phyloP scores from a whole-genome alignment of 2,329 filamentous ascomycete genomes.

The Clonostachys rhizophaga region DNA sequence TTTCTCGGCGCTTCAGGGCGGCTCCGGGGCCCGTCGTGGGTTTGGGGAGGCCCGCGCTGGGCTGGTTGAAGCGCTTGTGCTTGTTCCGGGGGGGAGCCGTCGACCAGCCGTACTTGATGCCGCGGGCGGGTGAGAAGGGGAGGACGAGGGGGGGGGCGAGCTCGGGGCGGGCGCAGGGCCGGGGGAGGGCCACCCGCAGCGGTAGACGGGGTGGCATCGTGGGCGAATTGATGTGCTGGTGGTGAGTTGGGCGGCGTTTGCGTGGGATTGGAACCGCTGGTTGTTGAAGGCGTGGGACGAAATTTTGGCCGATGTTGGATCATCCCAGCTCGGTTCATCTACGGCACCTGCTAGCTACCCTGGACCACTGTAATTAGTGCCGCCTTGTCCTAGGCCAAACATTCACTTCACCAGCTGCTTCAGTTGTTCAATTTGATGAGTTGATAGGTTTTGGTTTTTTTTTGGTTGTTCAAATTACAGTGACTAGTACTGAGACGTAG shows the following conservation, averaged over 20 bases:
- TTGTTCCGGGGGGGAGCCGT: slow-evolving; percentile 47
- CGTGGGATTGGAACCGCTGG: slow-evolving; percentile 4
- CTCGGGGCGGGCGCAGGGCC: slow-evolving; percentile 22
- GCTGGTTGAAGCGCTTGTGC: slow-evolving; percentile 58
- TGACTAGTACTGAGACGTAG: too few relatives aligned
- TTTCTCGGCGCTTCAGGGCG: slow-evolving; percentile 52
- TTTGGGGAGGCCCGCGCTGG: slow-evolving; percentile 47
- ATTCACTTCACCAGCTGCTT: neutral
- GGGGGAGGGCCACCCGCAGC: slow-evolving; percentile 35
- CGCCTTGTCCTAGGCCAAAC: slow-evolving; percentile 4
- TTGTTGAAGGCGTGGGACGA: slow-evolving; percentile 3
- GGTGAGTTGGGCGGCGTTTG: slow-evolving; percentile 6
- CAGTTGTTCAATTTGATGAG: neutral
- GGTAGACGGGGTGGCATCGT: slow-evolving; percentile 41
- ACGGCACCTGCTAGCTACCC: slow-evolving; percentile 16
- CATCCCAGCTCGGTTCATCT: slow-evolving; percentile 1
- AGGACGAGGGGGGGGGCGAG: slow-evolving; percentile 32
- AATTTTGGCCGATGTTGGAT: slow-evolving; percentile 2
- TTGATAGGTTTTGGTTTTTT: too few relatives aligned
- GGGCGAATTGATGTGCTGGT: slow-evolving; percentile 5
- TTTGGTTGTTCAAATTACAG: too few relatives aligned
- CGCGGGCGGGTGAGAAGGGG: slow-evolving; percentile 37
- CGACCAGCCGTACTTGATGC: slow-evolving; percentile 57
- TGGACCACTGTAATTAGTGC: slow-evolving; percentile 38
- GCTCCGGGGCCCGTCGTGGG: slow-evolving; percentile 56